Evolutionary conservation across 192 early-diverging fungal genomes (phyloP).

Genomic region (Coemansia sp.): DNA sequence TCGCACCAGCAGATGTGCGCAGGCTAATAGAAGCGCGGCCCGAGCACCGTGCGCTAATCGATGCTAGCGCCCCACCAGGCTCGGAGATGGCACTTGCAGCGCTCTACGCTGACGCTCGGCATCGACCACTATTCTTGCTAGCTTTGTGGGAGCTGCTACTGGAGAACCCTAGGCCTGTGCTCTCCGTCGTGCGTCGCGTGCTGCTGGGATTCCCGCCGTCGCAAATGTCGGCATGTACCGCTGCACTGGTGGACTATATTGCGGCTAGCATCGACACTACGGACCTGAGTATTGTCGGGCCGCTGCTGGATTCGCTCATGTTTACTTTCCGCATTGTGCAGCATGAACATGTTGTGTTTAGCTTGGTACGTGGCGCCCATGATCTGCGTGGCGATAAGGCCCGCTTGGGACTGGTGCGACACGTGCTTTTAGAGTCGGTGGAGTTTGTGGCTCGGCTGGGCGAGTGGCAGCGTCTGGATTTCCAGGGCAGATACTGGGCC

Average conservation of each 20-base stretch:
- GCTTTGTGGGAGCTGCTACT: conserved; percentile 61
- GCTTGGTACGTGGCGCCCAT: conserved; percentile 62
- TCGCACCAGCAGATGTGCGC: conserved; percentile 19
- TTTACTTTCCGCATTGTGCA: conserved; percentile 69
- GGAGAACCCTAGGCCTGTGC: conserved; percentile 12
- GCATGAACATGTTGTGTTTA: conserved; percentile 70
- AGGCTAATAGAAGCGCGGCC: conserved; percentile 25
- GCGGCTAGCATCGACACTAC: conserved; percentile 19
- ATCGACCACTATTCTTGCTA: conserved; percentile 66
- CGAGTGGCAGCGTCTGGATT: conserved; percentile 64
- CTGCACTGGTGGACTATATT: conserved; percentile 66
- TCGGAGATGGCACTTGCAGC: conserved; percentile 41
- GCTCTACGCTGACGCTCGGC: conserved; percentile 60
- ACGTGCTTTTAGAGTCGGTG: conserved; percentile 56
- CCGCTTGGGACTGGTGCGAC: conserved; percentile 53
- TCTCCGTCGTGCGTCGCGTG: conserved; percentile 59
- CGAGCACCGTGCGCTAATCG: conserved; percentile 29
- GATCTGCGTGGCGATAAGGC: conserved; percentile 54
- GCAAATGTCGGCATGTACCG: conserved; percentile 67
- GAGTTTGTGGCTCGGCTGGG: conserved; percentile 55
- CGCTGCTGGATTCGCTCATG: conserved; percentile 64
- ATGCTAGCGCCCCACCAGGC: conserved; percentile 2
- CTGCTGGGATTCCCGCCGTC: conserved; percentile 68
- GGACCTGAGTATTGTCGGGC: not conserved
- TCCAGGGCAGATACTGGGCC: conserved; percentile 67